Evolutionary conservation across 805 yeast species (phyloP).

Genomic region (Kluyveromyces wickerhamii): DNA sequence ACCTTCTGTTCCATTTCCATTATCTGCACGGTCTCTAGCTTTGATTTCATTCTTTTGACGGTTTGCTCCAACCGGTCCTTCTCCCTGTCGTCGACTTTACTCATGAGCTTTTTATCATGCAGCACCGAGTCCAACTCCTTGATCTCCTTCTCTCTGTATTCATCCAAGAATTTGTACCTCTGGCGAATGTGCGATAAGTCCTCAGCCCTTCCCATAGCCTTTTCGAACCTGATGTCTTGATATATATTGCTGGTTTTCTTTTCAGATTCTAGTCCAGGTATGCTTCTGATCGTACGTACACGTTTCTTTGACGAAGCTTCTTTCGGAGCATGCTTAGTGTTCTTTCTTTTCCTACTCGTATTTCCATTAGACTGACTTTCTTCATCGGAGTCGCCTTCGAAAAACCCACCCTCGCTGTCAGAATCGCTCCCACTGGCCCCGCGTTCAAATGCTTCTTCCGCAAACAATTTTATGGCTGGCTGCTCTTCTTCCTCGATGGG

Average conservation of each 20-base stretch:
- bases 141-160: constrained; percentile 72
- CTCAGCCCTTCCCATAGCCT: constrained; percentile 80
- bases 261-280: constrained; percentile 54
- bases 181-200: constrained; percentile 59
- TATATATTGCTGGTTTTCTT: constrained; percentile 37
- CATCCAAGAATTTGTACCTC: constrained; percentile 80
- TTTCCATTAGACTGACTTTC: constrained; percentile 13
- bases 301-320: constrained; percentile 69
- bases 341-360: constrained; percentile 26
- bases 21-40: constrained; percentile 59
- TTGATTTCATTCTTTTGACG: constrained; percentile 58
- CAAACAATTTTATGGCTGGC: constrained; percentile 8
- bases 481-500: constrained; percentile 11
- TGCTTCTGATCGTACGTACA: constrained; percentile 61
- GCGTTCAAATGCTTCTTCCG: constrained; percentile 15
- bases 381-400: constrained; percentile 27
- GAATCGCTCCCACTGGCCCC: constrained; percentile 13
- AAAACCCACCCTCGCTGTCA: constrained; percentile 31
- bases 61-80: constrained; percentile 44
- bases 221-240: constrained; percentile 83
- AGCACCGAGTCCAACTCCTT: constrained; percentile 47
- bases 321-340: constrained; percentile 79
- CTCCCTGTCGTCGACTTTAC: constrained; percentile 37
- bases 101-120: constrained; percentile 42
- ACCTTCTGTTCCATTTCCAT: constrained; percentile 69